Evolutionary conservation across 306 rosid species (phyloP).

Genomic region (Quercus agrifolia): DNA sequence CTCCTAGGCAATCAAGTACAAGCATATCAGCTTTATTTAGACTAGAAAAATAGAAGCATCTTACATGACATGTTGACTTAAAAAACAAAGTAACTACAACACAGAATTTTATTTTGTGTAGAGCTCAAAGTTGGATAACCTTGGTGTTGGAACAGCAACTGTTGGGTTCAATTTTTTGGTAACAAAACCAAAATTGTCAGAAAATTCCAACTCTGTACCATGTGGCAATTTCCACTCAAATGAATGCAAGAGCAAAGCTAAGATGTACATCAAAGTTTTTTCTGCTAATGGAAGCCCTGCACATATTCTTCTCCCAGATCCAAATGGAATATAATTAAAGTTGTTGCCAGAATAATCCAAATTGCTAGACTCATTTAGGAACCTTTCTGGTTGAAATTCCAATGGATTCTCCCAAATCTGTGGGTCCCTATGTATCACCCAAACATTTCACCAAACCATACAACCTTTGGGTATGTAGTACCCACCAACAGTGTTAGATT

Average conservation of each 20-base stretch:
- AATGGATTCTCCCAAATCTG: slow-evolving; percentile 18
- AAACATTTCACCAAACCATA: slow-evolving; percentile 11
- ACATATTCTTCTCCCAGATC: slow-evolving; percentile 38
- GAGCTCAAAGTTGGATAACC: slow-evolving; percentile 12
- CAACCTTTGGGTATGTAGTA: slow-evolving; percentile 20
- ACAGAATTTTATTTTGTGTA: too few species aligned
- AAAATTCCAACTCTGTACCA: background rate
- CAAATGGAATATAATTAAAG: slow-evolving; percentile 32
- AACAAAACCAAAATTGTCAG: slow-evolving; percentile 22
- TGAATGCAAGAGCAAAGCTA: slow-evolving; percentile 30
- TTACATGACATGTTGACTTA: too few species aligned
- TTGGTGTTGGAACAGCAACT: slow-evolving; percentile 16
- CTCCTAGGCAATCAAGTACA: too few species aligned
- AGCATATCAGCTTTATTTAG: too few species aligned
- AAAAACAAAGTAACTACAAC: too few species aligned
- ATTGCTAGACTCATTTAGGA: background rate
- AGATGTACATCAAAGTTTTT: background rate
- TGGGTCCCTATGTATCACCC: slow-evolving; percentile 33
- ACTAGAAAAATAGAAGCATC: too few species aligned
- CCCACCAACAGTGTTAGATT: slow-evolving; percentile 22
- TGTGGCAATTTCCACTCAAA: slow-evolving; percentile 25
- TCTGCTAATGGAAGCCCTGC: slow-evolving; percentile 23
- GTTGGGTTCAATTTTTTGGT: slow-evolving; percentile 16
- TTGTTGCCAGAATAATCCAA: slow-evolving; percentile 19
- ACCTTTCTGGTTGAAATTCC: slow-evolving; percentile 26